Percentiles rank a stretch among this genome's conserved stretches.
Evolutionary conservation across 495 filamentous ascomycete species (phyloP).

Genomic region (Friedmanniomyces endolithicus): DNA sequence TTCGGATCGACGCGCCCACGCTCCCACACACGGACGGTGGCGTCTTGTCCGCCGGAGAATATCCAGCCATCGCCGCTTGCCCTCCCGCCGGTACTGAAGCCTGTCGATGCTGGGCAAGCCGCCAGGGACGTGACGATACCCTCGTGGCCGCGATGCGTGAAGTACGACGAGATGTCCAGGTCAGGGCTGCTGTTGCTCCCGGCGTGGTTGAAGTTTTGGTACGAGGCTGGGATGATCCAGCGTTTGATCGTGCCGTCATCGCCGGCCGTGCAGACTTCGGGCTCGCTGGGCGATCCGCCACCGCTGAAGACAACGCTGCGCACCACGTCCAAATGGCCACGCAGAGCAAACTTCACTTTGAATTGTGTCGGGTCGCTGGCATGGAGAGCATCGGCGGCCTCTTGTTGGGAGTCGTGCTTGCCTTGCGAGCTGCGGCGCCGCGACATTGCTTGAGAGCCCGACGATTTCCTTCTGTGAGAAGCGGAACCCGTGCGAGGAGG

Average conservation of each 20-base stretch:
- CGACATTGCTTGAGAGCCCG: slow-evolving; percentile 38
- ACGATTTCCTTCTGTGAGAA: slow-evolving; percentile 72
- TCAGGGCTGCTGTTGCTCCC: slow-evolving; percentile 42
- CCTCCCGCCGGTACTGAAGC: slow-evolving; percentile 77
- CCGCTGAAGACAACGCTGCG: slow-evolving; percentile 91
- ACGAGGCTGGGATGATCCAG: slow-evolving; percentile 78
- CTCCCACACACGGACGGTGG: slow-evolving; percentile 90
- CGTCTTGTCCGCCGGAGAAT: slow-evolving; percentile 91
- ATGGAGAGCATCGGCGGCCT: slow-evolving; percentile 41
- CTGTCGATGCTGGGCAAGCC: slow-evolving; percentile 70
- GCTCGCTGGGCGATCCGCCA: slow-evolving; percentile 83
- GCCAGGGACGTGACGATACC: slow-evolving; percentile 82
- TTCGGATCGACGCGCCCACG: slow-evolving; percentile 86
- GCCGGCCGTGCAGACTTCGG: slow-evolving; percentile 90
- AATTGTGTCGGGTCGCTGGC: slow-evolving; percentile 36
- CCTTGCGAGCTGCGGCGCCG: slow-evolving; percentile 48
- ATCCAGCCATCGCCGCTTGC: slow-evolving; percentile 88
- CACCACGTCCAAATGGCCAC: slow-evolving; percentile 88
- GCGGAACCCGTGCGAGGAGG: slow-evolving; percentile 52
- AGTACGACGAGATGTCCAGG: slow-evolving; percentile 82
- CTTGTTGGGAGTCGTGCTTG: slow-evolving; percentile 28
- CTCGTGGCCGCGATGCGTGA: slow-evolving; percentile 84
- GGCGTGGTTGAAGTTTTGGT: slow-evolving; percentile 35
- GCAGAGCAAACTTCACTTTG: slow-evolving; percentile 81
- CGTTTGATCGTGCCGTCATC: slow-evolving; percentile 93